These are phyloP conservation scores for Takakia lepidozioides DNA, from an alignment of 225 moss, liverwort and hornwort species.

Conservation along the genomic window DNA sequence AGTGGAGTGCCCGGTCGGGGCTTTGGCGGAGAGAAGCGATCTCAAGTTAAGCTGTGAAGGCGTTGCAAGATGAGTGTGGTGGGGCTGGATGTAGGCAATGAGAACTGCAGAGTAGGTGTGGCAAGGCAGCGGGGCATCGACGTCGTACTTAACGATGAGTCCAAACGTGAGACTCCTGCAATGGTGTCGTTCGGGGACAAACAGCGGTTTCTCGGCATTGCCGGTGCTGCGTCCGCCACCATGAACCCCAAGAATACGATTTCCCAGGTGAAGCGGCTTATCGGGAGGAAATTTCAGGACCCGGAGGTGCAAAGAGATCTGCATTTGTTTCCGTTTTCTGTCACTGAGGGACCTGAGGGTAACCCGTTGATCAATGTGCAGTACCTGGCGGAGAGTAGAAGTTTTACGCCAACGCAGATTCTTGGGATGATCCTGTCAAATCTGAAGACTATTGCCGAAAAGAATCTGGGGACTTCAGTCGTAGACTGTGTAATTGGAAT, in stretches of 20 bases:
- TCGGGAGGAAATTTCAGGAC: constrained; percentile 86
- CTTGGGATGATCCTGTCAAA: constrained; percentile 85
- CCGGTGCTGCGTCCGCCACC: constrained; percentile 71
- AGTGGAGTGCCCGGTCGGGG: too few species aligned
- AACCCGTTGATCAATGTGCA: constrained; percentile 61
- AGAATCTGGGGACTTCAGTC: constrained; percentile 82
- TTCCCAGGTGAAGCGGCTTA: constrained; percentile 93
- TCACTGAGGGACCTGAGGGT: constrained; percentile 79
- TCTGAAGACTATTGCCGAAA: constrained; percentile 95
- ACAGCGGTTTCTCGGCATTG: constrained; percentile 90
- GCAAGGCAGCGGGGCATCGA: constrained; percentile 95
- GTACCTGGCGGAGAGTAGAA: constrained; percentile 65
- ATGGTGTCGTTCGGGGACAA: constrained; percentile 99
- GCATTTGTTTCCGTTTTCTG: constrained; percentile 65
- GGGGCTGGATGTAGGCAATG: constrained; percentile 92
- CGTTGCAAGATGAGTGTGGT: constrained; percentile 99
- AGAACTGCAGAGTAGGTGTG: constrained; percentile 99
- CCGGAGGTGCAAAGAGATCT: constrained; percentile 93
- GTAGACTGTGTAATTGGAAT: constrained; percentile 98
- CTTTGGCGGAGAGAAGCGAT: too few species aligned
- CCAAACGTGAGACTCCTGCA: constrained; percentile 94
- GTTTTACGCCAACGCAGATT: constrained; percentile 86
- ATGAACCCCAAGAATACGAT: constrained; percentile 99
- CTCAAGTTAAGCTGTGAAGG: too few species aligned
- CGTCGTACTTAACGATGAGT: constrained; percentile 98